A percentile compares a stretch with the other conserved stretches of the same genome.
Conservation (phyloP, 192 early-diverging fungal genomes). For the Chytriomyces hyalinus region DNA sequence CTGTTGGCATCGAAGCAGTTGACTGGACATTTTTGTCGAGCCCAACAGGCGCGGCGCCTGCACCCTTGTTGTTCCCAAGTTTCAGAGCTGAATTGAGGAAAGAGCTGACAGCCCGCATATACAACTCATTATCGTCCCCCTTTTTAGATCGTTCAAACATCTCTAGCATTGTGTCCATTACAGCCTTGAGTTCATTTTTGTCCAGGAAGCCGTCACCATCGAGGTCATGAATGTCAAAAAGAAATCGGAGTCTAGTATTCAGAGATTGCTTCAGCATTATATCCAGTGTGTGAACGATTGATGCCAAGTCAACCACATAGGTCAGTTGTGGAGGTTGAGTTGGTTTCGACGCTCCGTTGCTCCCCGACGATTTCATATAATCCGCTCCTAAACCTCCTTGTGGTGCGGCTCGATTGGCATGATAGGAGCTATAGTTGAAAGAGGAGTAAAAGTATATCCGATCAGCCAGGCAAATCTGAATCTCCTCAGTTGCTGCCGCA, state of each 20-base stretch:
- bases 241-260: conserved; percentile 56
- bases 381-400: conserved; percentile 41
- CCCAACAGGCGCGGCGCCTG: not conserved
- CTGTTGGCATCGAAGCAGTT: not conserved
- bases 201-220: conserved; percentile 62
- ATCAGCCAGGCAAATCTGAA: conserved; percentile 51
- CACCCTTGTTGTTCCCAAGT: conserved; percentile 55
- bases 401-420: conserved; percentile 38
- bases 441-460: conserved; percentile 64
- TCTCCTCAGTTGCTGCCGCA: conserved; percentile 37
- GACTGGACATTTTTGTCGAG: not conserved
- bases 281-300: conserved; percentile 61
- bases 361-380: conserved; percentile 16
- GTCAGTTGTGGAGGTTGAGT: not conserved
- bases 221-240: conserved; percentile 65
- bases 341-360: not conserved
- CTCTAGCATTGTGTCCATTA: conserved; percentile 63
- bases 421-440: conserved; percentile 57
- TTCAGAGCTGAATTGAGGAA: conserved; percentile 63
- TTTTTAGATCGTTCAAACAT: conserved; percentile 52
- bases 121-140: conserved; percentile 55
- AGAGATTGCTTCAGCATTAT: conserved; percentile 64
- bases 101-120: conserved; percentile 59
- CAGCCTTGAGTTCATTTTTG: conserved; percentile 58
- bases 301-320: conserved; percentile 62